Evolutionary conservation across 805 yeast genomes (phyloP).

Genomic region (Wickerhamomyces tratensis): DNA sequence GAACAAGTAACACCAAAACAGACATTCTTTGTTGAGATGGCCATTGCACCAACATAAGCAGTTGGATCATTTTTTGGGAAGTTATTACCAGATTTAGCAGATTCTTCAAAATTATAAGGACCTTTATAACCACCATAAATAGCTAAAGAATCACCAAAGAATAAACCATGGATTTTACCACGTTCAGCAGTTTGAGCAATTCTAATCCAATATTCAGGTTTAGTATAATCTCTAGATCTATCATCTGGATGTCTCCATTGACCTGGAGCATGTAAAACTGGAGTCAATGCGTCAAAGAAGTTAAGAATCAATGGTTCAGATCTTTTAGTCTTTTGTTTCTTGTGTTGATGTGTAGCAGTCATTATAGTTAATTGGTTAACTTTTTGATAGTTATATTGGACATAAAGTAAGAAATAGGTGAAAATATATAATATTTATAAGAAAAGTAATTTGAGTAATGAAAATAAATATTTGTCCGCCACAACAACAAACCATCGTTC

Average conservation of each 20-base stretch:
- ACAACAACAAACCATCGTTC: too few relatives aligned
- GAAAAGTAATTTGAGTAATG: too few relatives aligned
- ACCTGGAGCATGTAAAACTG: neutral
- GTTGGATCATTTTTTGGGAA: slow-evolving; percentile 24
- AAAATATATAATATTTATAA: too few relatives aligned
- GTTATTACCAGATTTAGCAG: slow-evolving; percentile 16
- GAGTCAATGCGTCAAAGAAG: slow-evolving; percentile 1
- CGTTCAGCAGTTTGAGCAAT: slow-evolving; percentile 24
- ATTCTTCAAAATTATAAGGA: slow-evolving; percentile 20
- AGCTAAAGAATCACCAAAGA: slow-evolving; percentile 28
- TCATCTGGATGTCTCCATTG: slow-evolving; percentile 4
- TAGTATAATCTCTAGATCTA: slow-evolving; percentile 3
- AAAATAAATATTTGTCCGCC: too few relatives aligned
- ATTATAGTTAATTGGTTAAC: too few relatives aligned
- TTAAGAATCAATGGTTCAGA: slow-evolving; percentile 2
- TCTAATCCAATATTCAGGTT: slow-evolving; percentile 24
- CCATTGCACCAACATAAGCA: slow-evolving; percentile 23
- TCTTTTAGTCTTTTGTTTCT: slow-evolving; percentile 1
- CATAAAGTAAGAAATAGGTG: too few relatives aligned
- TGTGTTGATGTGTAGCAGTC: neutral
- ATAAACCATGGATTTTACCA: slow-evolving; percentile 26
- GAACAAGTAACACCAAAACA: slow-evolving; percentile 30
- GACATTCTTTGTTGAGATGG: slow-evolving; percentile 27
- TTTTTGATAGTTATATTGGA: neutral
- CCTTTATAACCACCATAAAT: slow-evolving; percentile 29